These are phyloP conservation scores for Pholiota adiposa DNA, from an alignment of 1,284 basidiomycete species.

Conservation along the genomic window DNA sequence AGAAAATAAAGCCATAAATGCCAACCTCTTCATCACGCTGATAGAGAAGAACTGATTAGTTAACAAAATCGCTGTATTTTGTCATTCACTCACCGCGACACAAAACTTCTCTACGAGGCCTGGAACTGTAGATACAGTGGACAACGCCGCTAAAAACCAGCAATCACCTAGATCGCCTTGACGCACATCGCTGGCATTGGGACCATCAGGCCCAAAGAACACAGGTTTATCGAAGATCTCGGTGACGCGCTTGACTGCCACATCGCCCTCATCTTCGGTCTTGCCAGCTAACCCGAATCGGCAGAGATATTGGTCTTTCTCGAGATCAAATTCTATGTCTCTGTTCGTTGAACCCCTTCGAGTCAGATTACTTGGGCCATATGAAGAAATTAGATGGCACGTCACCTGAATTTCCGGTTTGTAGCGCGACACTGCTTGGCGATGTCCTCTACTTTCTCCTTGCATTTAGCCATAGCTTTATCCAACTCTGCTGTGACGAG, in stretches of 20 bases:
- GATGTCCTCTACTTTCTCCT: too few relatives aligned
- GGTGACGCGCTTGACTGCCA: constrained; percentile 44
- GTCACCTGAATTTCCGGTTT: too few relatives aligned
- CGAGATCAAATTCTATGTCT: too few relatives aligned
- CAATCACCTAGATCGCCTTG: too few relatives aligned
- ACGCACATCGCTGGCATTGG: too few relatives aligned
- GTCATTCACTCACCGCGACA: constrained; percentile 31
- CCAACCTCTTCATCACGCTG: constrained; percentile 43
- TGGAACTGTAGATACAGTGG: constrained; percentile 40
- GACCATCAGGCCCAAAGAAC: constrained; percentile 43
- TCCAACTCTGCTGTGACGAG: too few relatives aligned
- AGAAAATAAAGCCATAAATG: constrained; percentile 51
- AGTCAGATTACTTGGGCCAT: too few relatives aligned
- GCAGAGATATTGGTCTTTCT: constrained; percentile 35
- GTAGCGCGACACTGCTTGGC: too few relatives aligned
- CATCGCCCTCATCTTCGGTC: constrained; percentile 21
- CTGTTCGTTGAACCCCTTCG: too few relatives aligned
- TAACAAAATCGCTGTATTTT: neutral
- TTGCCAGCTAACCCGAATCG: constrained; percentile 34
- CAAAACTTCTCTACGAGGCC: constrained; percentile 49
- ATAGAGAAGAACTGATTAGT: neutral
- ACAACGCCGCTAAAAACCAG: constrained; percentile 48
- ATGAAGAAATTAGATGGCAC: too few relatives aligned
- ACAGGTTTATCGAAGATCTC: constrained; percentile 48
- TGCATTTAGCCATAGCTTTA: too few relatives aligned